A percentile compares a stretch with the other conserved stretches of the same genome.
Conservation (phyloP, 441 rosid genomes). For the Adansonia rubrostipa region DNA sequence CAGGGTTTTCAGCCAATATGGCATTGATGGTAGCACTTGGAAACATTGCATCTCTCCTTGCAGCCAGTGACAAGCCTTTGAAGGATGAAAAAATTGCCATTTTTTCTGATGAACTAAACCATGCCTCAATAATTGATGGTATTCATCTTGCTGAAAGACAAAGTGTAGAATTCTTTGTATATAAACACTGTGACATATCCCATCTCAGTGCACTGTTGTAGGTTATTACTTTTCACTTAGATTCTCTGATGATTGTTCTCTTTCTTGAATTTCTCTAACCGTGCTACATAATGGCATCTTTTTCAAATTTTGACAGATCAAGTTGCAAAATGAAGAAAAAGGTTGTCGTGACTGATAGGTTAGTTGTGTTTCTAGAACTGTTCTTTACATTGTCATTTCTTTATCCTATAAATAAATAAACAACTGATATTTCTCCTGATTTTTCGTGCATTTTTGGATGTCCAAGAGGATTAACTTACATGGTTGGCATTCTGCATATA, state of each 20-base stretch:
- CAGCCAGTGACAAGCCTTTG: constrained; percentile 46
- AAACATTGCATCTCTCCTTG: constrained; percentile 70
- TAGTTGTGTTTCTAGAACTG: constrained; percentile 30
- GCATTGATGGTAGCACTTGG: constrained; percentile 93
- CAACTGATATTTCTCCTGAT: not conserved
- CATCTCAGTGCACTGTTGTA: constrained; percentile 78
- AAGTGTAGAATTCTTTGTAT: constrained; percentile 52
- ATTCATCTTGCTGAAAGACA: constrained; percentile 84
- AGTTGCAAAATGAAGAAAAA: constrained; percentile 73
- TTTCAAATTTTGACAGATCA: constrained; percentile 54
- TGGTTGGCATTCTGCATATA: not conserved
- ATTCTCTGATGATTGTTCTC: constrained; percentile 13
- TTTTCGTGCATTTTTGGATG: constrained; percentile 2
- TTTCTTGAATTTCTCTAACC: constrained; percentile 7
- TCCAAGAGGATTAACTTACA: not conserved
- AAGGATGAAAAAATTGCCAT: constrained; percentile 71
- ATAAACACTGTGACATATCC: constrained; percentile 81
- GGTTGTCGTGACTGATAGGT: constrained; percentile 96
- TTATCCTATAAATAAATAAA: not conserved
- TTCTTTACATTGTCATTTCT: not conserved
- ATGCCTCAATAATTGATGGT: constrained; percentile 96
- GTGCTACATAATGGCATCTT: constrained; percentile 25
- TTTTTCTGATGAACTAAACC: constrained; percentile 90
- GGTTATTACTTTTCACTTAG: constrained; percentile 35
- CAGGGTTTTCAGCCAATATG: constrained; percentile 97